Evolutionary conservation across 768 basidiomycete species (phyloP).

Genomic region (Tulasnella sp.): DNA sequence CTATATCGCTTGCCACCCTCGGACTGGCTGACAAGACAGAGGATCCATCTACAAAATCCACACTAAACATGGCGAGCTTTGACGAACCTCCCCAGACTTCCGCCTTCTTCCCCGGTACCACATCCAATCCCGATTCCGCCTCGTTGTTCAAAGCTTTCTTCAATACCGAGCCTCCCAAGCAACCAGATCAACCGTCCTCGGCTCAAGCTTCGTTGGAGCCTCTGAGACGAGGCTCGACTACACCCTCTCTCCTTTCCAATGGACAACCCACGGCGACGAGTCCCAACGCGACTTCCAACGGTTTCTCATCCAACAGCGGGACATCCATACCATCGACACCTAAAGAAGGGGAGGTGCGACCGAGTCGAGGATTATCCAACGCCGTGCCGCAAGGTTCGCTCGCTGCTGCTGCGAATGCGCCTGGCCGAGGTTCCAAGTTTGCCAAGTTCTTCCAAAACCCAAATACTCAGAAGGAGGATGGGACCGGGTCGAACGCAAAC

Average conservation of each 20-base stretch:
- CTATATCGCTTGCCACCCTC: background rate
- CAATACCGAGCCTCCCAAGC: constrained; percentile 3
- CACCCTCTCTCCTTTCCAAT: background rate
- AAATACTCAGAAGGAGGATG: background rate
- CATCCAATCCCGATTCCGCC: constrained; percentile 1
- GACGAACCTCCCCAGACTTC: too few relatives aligned
- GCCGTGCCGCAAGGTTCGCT: background rate
- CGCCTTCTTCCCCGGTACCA: too few relatives aligned
- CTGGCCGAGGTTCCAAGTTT: constrained; percentile 11
- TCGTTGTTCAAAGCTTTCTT: constrained; percentile 4
- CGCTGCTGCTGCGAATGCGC: background rate
- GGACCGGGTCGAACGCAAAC: background rate
- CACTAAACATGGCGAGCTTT: background rate
- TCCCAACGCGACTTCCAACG: background rate
- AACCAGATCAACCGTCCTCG: background rate
- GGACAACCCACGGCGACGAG: constrained; percentile 1
- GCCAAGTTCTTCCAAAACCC: constrained; percentile 15
- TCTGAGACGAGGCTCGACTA: background rate
- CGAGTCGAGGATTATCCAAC: background rate
- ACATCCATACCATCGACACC: background rate
- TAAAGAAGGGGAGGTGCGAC: background rate
- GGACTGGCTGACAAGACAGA: background rate
- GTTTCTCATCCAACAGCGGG: background rate
- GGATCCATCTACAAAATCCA: background rate
- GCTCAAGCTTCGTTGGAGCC: too few relatives aligned